These are phyloP conservation scores for Nemania serpens DNA, from an alignment of 2,329 filamentous ascomycete species.

Conservation along the genomic window DNA sequence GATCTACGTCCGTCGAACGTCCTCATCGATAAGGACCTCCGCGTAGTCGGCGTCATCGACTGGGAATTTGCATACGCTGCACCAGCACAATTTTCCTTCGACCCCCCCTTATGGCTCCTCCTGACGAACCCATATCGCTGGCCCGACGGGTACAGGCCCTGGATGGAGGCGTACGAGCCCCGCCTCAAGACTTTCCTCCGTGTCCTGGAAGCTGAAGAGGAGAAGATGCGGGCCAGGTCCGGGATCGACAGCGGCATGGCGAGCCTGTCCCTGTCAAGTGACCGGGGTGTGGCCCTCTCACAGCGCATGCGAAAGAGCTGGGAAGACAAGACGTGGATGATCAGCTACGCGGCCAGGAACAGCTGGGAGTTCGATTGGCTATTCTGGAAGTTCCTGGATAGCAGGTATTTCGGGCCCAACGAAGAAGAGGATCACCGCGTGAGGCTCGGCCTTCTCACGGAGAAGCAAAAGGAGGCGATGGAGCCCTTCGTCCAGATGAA, in stretches of 20 bases:
- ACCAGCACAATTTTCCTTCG: conserved; percentile 42
- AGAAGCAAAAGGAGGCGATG: not conserved
- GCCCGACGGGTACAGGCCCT: conserved; percentile 34
- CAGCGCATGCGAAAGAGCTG: conserved; percentile 44
- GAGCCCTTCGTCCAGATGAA: not conserved
- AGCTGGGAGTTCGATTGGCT: conserved; percentile 47
- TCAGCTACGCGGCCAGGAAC: conserved; percentile 44
- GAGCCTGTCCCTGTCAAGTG: conserved; percentile 10
- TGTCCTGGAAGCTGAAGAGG: conserved; percentile 41
- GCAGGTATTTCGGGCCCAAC: conserved; percentile 41
- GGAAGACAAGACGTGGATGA: conserved; percentile 41
- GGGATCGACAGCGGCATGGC: conserved; percentile 4
- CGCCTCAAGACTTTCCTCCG: conserved; percentile 43
- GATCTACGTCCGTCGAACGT: conserved; percentile 32
- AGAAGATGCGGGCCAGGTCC: conserved; percentile 22
- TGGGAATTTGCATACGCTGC: conserved; percentile 48
- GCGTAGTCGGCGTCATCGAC: conserved; percentile 45
- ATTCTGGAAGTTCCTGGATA: conserved; percentile 45
- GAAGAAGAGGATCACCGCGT: conserved; percentile 9
- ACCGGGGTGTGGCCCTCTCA: too few species aligned
- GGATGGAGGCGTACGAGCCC: conserved; percentile 40
- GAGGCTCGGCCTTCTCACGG: not conserved
- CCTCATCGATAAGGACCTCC: conserved; percentile 30
- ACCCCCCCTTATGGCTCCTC: conserved; percentile 48
- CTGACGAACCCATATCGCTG: conserved; percentile 42